Base-by-base conservation (phyloP, 768 basidiomycete genomes). In the Russula vinacea region DNA sequence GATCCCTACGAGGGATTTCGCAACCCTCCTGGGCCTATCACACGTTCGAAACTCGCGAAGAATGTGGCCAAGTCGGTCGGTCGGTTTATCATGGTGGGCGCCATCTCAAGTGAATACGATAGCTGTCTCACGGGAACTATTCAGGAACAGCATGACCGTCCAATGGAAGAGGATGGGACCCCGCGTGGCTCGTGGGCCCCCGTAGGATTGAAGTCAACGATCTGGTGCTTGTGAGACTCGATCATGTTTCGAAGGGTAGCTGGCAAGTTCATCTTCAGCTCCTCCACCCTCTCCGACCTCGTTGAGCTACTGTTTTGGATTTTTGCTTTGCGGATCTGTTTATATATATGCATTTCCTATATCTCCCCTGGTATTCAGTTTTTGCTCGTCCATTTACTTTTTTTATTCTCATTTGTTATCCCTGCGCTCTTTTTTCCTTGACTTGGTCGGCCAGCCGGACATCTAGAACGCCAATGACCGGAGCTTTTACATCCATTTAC, bases 1-100 rank as follows among this genome's bases (percentile, higher is more conserved):
- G 71, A 91, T 92, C 65, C 90, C 90, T 9, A 91, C 89, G 1
- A 84, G 85, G 73, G 89, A 92, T 73, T 92, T 90, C 81, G 83
- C 44, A 90, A 83, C 66, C 89, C 90, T 0, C 90, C 88, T 44
- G 82, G 87, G 7, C 89, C 86, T 3, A 89, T 92, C 69, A 92
- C 89, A 1, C 80, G 82, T 58, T 81, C 83, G 22, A 92, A 92
- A 71, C 78, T 92, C 17, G 89, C 88, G 0, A 89, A 89, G 72
- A 90, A 90, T 60, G 82, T 92, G 9, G 89, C 89, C 1, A 90
- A 88, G 74, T 88, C 88, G 67, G 80, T 91, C 9, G 78, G 82
- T 50, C 83, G 87, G 45, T 91, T 92, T 73, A 84, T 85, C 62
- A 73, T 76, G 56, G 88, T 87, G 71, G 13, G 82, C 67, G 35